Evolutionary conservation across 805 yeast genomes (phyloP).

Genomic region (Brettanomyces nanus): DNA sequence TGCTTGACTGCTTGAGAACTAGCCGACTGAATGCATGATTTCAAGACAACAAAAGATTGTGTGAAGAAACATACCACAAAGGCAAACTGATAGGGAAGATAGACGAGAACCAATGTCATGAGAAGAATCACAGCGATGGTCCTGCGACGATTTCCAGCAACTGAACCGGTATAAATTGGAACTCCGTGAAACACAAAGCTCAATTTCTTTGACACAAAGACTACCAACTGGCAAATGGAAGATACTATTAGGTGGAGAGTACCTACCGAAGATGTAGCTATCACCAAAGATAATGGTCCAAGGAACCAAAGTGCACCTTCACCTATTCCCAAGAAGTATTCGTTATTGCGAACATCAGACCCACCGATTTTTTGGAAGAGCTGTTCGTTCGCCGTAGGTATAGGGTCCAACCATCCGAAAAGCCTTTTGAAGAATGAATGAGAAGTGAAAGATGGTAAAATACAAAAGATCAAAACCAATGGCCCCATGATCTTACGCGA

Average conservation of each 20-base stretch:
- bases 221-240: conserved; percentile 12
- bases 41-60: conserved; percentile 48
- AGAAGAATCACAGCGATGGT: conserved; percentile 10
- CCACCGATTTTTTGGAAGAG: conserved; percentile 33
- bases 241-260: conserved; percentile 26
- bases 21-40: conserved; percentile 12
- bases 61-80: conserved; percentile 50
- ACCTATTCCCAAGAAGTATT: conserved; percentile 62
- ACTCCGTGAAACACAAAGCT: conserved; percentile 2
- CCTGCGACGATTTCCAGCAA: conserved; percentile 4
- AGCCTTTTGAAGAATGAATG: conserved; percentile 29
- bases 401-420: conserved; percentile 20
- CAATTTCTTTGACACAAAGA: conserved; percentile 9
- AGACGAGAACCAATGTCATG: conserved; percentile 26
- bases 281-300: conserved; percentile 47
- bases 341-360: conserved; percentile 34
- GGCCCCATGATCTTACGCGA: conserved; percentile 20
- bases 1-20: too few species aligned
- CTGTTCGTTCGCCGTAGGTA: conserved; percentile 38
- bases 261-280: conserved; percentile 37
- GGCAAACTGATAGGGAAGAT: conserved; percentile 78
- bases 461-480: conserved; percentile 21
- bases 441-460: conserved; percentile 32
- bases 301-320: conserved; percentile 47
- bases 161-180: not conserved